These are phyloP conservation scores for Penicillium crustosum DNA, from an alignment of 2,329 filamentous ascomycete genomes.

Conservation along the genomic window DNA sequence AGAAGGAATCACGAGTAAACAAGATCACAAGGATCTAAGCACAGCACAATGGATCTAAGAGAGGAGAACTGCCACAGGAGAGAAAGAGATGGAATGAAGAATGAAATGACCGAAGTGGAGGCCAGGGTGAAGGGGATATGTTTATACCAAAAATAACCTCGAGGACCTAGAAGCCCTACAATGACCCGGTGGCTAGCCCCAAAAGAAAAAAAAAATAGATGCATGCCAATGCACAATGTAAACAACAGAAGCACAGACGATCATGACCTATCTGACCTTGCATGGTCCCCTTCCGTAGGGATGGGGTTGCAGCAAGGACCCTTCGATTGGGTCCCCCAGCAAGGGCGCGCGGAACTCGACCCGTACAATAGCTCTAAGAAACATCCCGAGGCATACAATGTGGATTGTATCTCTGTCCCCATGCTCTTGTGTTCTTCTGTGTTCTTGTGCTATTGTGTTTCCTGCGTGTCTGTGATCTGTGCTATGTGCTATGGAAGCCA, in stretches of 20 bases:
- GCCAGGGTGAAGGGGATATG: conserved; percentile 32
- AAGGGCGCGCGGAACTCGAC: conserved; percentile 32
- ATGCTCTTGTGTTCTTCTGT: background rate
- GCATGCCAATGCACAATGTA: conserved; percentile 43
- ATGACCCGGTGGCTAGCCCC: conserved; percentile 32
- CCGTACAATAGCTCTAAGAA: conserved; percentile 10
- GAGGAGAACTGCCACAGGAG: conserved; percentile 10
- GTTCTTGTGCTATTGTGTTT: background rate
- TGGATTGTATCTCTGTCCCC: background rate
- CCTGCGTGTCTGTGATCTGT: background rate
- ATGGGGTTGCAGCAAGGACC: conserved; percentile 32
- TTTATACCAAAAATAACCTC: conserved; percentile 40
- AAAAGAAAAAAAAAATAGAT: conserved; percentile 20
- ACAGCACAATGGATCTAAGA: conserved; percentile 12
- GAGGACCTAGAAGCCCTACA: conserved; percentile 2
- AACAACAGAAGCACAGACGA: conserved; percentile 40
- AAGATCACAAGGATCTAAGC: conserved; percentile 11
- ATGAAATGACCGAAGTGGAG: conserved; percentile 11
- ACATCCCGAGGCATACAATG: background rate
- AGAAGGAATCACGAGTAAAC: conserved; percentile 15
- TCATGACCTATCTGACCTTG: conserved; percentile 41
- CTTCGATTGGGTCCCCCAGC: conserved; percentile 29
- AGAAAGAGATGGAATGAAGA: conserved; percentile 17
- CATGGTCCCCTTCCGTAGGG: conserved; percentile 40
- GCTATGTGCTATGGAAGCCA: background rate